Conservation (phyloP, 2,329 filamentous ascomycete species). For the Pleoardoris graminearum region DNA sequence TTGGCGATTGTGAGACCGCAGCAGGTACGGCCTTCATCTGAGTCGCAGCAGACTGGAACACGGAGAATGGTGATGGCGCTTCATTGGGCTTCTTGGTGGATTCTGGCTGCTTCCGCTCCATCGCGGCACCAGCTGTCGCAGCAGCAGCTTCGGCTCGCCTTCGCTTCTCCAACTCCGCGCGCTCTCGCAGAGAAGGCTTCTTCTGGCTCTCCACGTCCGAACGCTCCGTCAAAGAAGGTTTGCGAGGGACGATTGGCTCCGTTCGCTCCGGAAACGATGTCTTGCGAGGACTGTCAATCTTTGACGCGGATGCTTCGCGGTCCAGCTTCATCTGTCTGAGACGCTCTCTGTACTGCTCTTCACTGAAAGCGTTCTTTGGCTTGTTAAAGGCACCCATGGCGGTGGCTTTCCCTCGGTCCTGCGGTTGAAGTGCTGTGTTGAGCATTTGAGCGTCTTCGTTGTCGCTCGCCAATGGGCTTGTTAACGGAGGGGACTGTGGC, state of each 20-base stretch:
- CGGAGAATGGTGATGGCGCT: conserved; percentile 46
- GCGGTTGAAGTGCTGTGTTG: conserved; percentile 66
- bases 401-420: conserved; percentile 80
- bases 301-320: conserved; percentile 61
- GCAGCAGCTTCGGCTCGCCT: conserved; percentile 32
- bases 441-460: conserved; percentile 67
- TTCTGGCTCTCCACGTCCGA: conserved; percentile 8
- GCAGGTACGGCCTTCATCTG: conserved; percentile 44
- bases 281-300: conserved; percentile 17
- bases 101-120: conserved; percentile 31
- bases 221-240: background rate
- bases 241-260: conserved; percentile 17
- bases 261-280: conserved; percentile 19
- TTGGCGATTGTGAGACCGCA: conserved; percentile 17
- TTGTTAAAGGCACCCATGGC: conserved; percentile 73
- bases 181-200: conserved; percentile 34
- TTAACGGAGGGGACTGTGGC: conserved; percentile 58
- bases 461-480: conserved; percentile 72
- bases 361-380: conserved; percentile 76
- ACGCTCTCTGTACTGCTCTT: conserved; percentile 80
- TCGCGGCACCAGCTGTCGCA: conserved; percentile 16
- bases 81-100: conserved; percentile 38
- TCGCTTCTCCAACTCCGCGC: conserved; percentile 40
- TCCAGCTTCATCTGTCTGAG: conserved; percentile 80
- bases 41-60: conserved; percentile 52